Percentiles rank a stretch among this genome's conserved stretches.
phyloP scores from a whole-genome alignment of 2,329 filamentous ascomycete species.

The Fusarium cyanostomum region DNA sequence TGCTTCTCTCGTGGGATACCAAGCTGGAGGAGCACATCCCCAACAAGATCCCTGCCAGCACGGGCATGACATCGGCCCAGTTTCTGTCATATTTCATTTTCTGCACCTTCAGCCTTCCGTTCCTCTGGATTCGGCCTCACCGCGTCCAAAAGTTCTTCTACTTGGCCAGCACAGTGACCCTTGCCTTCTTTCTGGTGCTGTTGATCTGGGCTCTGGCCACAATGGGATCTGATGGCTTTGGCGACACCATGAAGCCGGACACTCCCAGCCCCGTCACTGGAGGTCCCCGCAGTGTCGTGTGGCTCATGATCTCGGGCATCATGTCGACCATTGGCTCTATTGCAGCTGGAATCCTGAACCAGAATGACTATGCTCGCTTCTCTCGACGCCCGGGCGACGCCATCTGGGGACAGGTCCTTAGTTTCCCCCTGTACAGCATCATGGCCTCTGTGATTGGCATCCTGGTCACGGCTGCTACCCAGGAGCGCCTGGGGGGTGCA shows the following conservation, averaged over 20 bases:
- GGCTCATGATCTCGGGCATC: conserved; percentile 51
- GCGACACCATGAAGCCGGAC: conserved; percentile 43
- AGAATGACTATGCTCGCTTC: conserved; percentile 52
- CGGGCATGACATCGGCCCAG: conserved; percentile 55
- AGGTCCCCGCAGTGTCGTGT: conserved; percentile 46
- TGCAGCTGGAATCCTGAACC: conserved; percentile 51
- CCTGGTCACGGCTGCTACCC: conserved; percentile 52
- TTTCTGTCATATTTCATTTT: conserved; percentile 58
- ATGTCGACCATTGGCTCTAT: conserved; percentile 52
- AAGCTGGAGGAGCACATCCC: conserved; percentile 53
- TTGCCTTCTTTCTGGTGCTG: conserved; percentile 54
- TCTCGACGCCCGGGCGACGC: conserved; percentile 46
- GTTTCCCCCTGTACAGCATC: conserved; percentile 50
- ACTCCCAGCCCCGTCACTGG: conserved; percentile 39
- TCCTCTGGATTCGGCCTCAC: conserved; percentile 57
- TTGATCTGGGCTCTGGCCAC: conserved; percentile 57
- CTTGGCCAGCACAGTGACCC: conserved; percentile 50
- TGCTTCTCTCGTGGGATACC: conserved; percentile 57
- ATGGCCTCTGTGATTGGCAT: conserved; percentile 52
- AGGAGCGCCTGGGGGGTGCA: conserved; percentile 49
- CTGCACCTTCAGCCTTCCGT: conserved; percentile 53
- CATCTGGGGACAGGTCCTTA: conserved; percentile 48
- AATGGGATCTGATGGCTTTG: conserved; percentile 54
- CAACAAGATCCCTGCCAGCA: conserved; percentile 52
- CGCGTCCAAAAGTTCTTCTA: conserved; percentile 55